Evolutionary conservation across 371 early-diverging fungal genomes (phyloP), one percentile per base, ranked within the genome.

Genomic region (Fennellomyces sp.): DNA sequence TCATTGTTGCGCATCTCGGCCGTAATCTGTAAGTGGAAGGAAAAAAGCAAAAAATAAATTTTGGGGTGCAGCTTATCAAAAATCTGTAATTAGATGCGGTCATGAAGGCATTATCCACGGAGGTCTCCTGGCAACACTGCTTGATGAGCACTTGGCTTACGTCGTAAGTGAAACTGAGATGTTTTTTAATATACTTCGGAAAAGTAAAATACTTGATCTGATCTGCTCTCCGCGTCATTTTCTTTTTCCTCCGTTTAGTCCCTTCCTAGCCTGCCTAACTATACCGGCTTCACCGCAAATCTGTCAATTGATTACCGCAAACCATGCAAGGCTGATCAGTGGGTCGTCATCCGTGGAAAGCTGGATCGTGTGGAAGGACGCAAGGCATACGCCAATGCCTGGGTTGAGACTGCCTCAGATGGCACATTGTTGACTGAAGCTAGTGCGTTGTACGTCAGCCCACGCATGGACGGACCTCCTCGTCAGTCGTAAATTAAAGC

Each of bases 41-140:
- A 19, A 59, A 39, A 21, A 19, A 26, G 28, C 23, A 36, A 7
- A n/a, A 26, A n/a, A n/a, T n/a, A n/a, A n/a, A n/a, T n/a, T n/a
- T n/a, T n/a, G n/a, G n/a, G n/a, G n/a, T 28, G 13, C 7, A 29
- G 19, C 6, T 5, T 36, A 17, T 29, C n/a, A 13, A 25, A 26
- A 17, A 31, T n/a, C n/a, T n/a, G n/a, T n/a, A n/a, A 29, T 21
- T 38, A 68, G 79, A 15, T 90, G 91, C 55, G 91, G 91, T 5
- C 91, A 91, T 68, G 85, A 87, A 29, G 82, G 84, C 25, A 88
- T 92, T 64, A 82, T 91, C 26, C 93, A 92, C 58, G 92, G 92
- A 13, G 93, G 93, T 30, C 67, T 91, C 19, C 78, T 87, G 61
- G 89, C 87, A 0, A 90, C 90, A 6, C 57, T 93, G 39, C 74